Base-by-base conservation (phyloP, 371 early-diverging fungal species). In the Mortierella sp. region DNA sequence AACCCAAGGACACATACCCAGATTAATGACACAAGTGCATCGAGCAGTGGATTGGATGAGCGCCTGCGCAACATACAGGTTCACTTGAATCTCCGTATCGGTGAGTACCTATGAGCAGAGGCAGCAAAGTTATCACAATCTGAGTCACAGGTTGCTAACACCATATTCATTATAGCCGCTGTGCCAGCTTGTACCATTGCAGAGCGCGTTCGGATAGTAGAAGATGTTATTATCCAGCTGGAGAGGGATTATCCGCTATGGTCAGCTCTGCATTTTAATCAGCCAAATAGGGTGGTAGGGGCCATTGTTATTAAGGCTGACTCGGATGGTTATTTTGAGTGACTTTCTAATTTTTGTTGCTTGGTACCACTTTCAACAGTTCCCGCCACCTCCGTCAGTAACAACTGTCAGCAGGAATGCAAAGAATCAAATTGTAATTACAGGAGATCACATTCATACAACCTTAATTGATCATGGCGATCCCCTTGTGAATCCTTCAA, bases 211-310 rank as follows among this genome's bases (percentile, higher is more conserved):
- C 88, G 89, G 65, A 88, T 89, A 11, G 65, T 94, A 15, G 95
- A 95, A 70, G 88, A 92, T 69, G 86, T 87, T 38, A 83, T 95
- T 24, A 90, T 93, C 69, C 87, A 89, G 36, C 77, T 94, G 45
- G 94, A 95, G 63, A 76, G 88, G 9, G 87, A 90, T 48, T 86
- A 91, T 83, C 95, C 95, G 21, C 77, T 86, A 15, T 94, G 94
- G 94, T 89, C 93, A 11, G 90, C 92, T 0, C 83, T 91, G 16
- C 90, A 92, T 70, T 93, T 94, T 63, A 89, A 92, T 57, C 92
- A 92, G 72, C 91, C 92, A 2, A 86, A 90, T 62, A 88, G 89
- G 8, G 50, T 65, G 60, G 85, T 85, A 74, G 28, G 72, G n/a
- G 28, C 28, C 28, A 28, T 28, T 28, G 28, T 28, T 28, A 28